Conservation (phyloP, 164 flowering plant species). For the Buxus sempervirens region DNA sequence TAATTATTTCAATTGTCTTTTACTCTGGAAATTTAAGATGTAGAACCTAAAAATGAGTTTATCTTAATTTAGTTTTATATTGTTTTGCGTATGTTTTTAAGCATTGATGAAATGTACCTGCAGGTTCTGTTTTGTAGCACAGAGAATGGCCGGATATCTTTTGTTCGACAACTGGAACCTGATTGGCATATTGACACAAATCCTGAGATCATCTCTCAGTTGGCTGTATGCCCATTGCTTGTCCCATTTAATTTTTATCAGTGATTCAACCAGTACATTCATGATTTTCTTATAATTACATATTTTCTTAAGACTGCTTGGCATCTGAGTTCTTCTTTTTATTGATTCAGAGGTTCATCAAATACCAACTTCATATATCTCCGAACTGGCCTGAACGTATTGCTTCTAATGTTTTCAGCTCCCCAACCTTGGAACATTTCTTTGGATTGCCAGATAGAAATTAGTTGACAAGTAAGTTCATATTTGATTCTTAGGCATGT, state of each 20-base stretch:
- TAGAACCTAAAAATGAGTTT: too few relatives aligned
- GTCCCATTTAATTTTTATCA: not conserved
- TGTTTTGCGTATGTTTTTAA: not conserved
- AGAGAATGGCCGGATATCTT: slow-evolving; percentile 83
- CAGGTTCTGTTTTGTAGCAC: slow-evolving; percentile 97
- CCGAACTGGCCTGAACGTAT: slow-evolving; percentile 57
- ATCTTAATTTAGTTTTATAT: too few relatives aligned
- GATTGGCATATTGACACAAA: slow-evolving; percentile 98
- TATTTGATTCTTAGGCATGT: slow-evolving; percentile 3
- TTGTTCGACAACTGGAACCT: slow-evolving; percentile 94
- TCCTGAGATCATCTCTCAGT: slow-evolving; percentile 66
- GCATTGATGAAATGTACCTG: slow-evolving; percentile 17
- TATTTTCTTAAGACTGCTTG: not conserved
- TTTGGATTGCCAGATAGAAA: slow-evolving; percentile 44
- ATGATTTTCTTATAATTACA: not conserved
- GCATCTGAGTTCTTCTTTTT: not conserved
- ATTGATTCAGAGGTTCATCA: slow-evolving; percentile 85
- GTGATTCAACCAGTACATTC: not conserved
- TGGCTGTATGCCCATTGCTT: slow-evolving; percentile 52
- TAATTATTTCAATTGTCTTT: too few relatives aligned
- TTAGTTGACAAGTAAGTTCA: slow-evolving; percentile 12
- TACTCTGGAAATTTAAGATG: too few relatives aligned
- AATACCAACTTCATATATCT: slow-evolving; percentile 73
- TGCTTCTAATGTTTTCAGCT: slow-evolving; percentile 67
- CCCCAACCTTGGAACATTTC: slow-evolving; percentile 81